Percentiles rank a stretch among this genome's conserved stretches.
These are phyloP conservation scores for Umbilicaria muhlenbergii DNA, from an alignment of 495 filamentous ascomycete genomes.

Conservation along the genomic window DNA sequence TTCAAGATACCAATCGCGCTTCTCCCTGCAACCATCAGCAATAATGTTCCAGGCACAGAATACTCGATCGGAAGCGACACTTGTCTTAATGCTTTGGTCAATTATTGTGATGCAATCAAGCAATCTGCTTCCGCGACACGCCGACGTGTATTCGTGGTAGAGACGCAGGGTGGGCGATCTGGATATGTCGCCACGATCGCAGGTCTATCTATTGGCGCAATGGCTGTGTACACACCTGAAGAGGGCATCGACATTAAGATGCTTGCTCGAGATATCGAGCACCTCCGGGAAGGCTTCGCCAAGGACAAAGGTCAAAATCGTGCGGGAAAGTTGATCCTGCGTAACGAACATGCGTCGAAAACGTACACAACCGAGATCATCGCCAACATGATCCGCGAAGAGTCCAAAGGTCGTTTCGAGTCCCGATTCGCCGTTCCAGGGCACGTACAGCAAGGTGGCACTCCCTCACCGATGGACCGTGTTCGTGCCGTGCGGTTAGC, in stretches of 20 bases:
- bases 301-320: slow-evolving; percentile 80
- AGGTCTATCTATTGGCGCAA: slow-evolving; percentile 74
- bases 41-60: slow-evolving; percentile 96
- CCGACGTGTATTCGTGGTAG: slow-evolving; percentile 89
- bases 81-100: slow-evolving; percentile 88
- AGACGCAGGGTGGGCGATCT: slow-evolving; percentile 89
- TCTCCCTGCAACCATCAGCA: slow-evolving; percentile 92
- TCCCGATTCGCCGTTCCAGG: slow-evolving; percentile 86
- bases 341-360: slow-evolving; percentile 81
- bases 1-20: slow-evolving; percentile 89
- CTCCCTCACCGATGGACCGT: slow-evolving; percentile 89
- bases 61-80: slow-evolving; percentile 96
- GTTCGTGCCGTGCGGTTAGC: slow-evolving; percentile 83
- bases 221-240: slow-evolving; percentile 96
- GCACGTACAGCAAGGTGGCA: slow-evolving; percentile 93
- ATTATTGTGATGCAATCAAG: slow-evolving; percentile 93
- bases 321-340: slow-evolving; percentile 83
- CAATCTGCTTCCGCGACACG: slow-evolving; percentile 90
- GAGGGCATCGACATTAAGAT: slow-evolving; percentile 90
- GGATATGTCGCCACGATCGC: slow-evolving; percentile 90
- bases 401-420: slow-evolving; percentile 84
- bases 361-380: slow-evolving; percentile 88
- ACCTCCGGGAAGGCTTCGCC: slow-evolving; percentile 72
- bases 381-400: slow-evolving; percentile 87
- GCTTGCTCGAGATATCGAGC: slow-evolving; percentile 80